These are phyloP conservation scores for Candida buenavistaensis DNA, from an alignment of 1,139 yeast species.

Conservation along the genomic window DNA sequence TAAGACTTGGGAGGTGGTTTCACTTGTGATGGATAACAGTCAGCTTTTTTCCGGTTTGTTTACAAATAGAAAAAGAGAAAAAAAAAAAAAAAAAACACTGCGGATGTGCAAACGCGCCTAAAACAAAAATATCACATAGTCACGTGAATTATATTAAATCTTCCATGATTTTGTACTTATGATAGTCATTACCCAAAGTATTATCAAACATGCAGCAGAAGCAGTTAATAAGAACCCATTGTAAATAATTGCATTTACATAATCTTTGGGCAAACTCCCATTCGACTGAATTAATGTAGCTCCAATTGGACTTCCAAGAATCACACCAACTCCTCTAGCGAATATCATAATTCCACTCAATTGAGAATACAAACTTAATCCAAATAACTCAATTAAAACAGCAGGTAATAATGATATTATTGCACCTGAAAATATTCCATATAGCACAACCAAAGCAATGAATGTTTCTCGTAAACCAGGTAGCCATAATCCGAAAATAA, in stretches of 20 bases:
- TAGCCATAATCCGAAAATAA: slow-evolving; percentile 35
- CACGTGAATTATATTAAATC: slow-evolving; percentile 1
- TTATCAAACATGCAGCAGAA: slow-evolving; percentile 12
- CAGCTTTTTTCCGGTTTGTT: slow-evolving; percentile 1
- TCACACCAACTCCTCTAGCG: slow-evolving; percentile 30
- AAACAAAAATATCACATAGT: neutral
- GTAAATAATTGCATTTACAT: slow-evolving; percentile 24
- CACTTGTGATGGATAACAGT: too few species aligned
- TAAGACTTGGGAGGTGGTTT: too few species aligned
- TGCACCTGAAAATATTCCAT: slow-evolving; percentile 38
- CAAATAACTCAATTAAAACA: slow-evolving; percentile 39
- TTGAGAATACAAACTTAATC: slow-evolving; percentile 29
- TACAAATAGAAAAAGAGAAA: slow-evolving; percentile 1
- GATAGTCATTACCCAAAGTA: slow-evolving; percentile 1
- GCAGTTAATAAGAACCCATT: slow-evolving; percentile 24
- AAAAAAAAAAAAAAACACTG: neutral
- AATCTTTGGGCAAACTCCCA: slow-evolving; percentile 20
- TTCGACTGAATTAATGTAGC: slow-evolving; percentile 23
- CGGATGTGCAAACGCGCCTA: too few species aligned
- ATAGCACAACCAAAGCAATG: slow-evolving; percentile 37
- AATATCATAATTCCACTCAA: slow-evolving; percentile 29
- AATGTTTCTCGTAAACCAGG: slow-evolving; percentile 20
- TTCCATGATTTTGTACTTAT: slow-evolving; percentile 1
- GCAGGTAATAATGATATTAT: slow-evolving; percentile 41
- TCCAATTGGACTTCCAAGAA: slow-evolving; percentile 35